Evolutionary conservation across 2,329 filamentous ascomycete species (phyloP), one percentile per base, ranked within the genome.

Genomic region (Ramularia collo-cygni): DNA sequence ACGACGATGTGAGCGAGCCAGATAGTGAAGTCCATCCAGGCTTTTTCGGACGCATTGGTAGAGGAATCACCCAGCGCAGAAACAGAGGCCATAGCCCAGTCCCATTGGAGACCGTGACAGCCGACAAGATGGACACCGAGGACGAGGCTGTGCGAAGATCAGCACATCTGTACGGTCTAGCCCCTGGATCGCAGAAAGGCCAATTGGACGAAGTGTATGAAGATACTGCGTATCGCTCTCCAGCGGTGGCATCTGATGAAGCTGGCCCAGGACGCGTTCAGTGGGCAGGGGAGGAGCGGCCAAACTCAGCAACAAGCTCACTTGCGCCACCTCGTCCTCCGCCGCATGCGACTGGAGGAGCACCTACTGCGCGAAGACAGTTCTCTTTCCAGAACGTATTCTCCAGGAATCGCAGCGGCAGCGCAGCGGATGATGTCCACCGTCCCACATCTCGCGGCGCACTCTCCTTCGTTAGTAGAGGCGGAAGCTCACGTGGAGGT

Each of bases 371-470:
- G 8, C 76, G 87, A 44, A 85, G 90, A 44, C 86, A 95, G 58
- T 98, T 96, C 65, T 93, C 85, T 13, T 96, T 96, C 70, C 83
- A 89, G 50, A 87, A 84, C 50, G 79, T 95, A 37, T 92, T 95
- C 63, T 68, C 69, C 44, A 74, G 80, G 35, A 66, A 71, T 50
- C 70, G 69, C 44, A 47, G 49, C 27, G 26, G 54, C n/a, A 45
- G 48, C 4, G 44, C 38, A 17, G 46, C 45, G 6, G 47, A 46
- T n/a, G 48, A 49, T n/a, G 51, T 48, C n/a, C 31, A 47, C 4
- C 52, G 62, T 8, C 60, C 62, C 1, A 45, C 54, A n/a, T 59
- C 55, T 19, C 51, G 62, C 29, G 55, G 60, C 37, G 58, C 56
- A 3, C 42, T 61, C 17, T 58, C 54, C 28, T 61, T 62, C 31